Base-by-base conservation (phyloP, 257 asterid species). In the Capsicum rhomboideum region DNA sequence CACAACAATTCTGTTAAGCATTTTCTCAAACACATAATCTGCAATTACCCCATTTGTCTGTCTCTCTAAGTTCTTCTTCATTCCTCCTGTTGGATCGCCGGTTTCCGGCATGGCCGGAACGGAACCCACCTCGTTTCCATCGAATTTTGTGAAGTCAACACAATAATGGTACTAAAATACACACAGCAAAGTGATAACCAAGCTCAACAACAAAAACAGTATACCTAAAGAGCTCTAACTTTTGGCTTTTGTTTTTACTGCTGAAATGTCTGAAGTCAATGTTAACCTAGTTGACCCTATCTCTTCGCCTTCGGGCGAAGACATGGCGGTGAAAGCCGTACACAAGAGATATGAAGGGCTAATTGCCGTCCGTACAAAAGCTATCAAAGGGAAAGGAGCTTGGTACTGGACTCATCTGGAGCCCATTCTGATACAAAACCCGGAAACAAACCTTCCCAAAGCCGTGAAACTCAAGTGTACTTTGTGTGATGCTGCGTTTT, bases 321-420 rank as follows among this genome's bases (percentile, higher is more conserved):
- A 94, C 74, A 64, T 79, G 86, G 93, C 93, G 8, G 94, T 75
- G 87, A 92, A 80, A 88, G 90, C 95, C 67, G 89, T 93, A 80
- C 88, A 82, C 54, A 96, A 91, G 89, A 83, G 98, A 80, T 96
- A 91, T 52, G 99, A 96, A 84, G 91, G 95, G 6, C 88, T 96
- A 11, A 85, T 90, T 64, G 86, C 91, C 11, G 92, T 94, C 86
- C 94, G 97, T 17, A 92, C 92, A 2, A 96, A 96, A 91, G 98
- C 99, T 2, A 88, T 90, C 14, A 93, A 92, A 83, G 99, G 99
- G 80, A 96, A 94, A 90, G 99, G 99, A 23, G 99, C 99, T 2
- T 96, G 99, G 99, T 96, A 96, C 64, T 96, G 99, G 99, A 88
- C 94, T 86, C 98, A 96, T 84, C 90, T 96, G 11, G 98, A 96